Base-by-base conservation (phyloP, 1,284 basidiomycete species). In the Dichomitus squalens region DNA sequence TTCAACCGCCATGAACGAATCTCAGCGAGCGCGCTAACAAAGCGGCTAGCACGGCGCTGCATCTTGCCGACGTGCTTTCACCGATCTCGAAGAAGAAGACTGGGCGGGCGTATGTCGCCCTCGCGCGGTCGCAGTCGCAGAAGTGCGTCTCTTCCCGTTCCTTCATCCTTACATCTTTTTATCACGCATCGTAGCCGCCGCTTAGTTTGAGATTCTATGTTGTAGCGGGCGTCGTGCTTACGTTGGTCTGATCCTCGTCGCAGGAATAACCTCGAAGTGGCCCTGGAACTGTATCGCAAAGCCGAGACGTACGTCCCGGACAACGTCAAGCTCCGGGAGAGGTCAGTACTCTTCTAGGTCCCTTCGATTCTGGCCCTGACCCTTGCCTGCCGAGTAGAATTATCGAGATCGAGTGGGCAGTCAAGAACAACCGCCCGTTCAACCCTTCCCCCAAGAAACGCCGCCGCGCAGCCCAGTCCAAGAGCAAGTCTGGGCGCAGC, bases 261-360 rank as follows among this genome's bases (percentile, higher is more conserved):
- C 55, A 91, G 88, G 78, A 87, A 87, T 39, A 84, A 91, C 68
- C 76, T 91, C 27, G 79, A 85, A 64, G 79, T 83, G 6, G 89
- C 90, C 1, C 78, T 92, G 29, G 87, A 89, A 57, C 78, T 90
- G 16, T 92, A 90, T 66, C 82, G 84, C 64, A 88, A 88, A 64
- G 89, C 89, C 20, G 85, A 87, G 71, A 79, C 77, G 8, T 92
- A 90, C 64, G 88, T 90, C 52, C 88, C 90, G 18, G 87, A 90
- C 61, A 92, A 92, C 66, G 71, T 82, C 72, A 90, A 90, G 70
- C 79, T 92, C 53, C 86, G 86, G 81, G 88, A 90, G 78, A 88
- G 90, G 89, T 90, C 80, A 80, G 86, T 86, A 78, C 76, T 80
- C 76, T 83, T n/a, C 7, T 11, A 21, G 29, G 5, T 70, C 70